phyloP scores from a whole-genome alignment of 306 rosid genomes.

The Cicer bijugum region DNA sequence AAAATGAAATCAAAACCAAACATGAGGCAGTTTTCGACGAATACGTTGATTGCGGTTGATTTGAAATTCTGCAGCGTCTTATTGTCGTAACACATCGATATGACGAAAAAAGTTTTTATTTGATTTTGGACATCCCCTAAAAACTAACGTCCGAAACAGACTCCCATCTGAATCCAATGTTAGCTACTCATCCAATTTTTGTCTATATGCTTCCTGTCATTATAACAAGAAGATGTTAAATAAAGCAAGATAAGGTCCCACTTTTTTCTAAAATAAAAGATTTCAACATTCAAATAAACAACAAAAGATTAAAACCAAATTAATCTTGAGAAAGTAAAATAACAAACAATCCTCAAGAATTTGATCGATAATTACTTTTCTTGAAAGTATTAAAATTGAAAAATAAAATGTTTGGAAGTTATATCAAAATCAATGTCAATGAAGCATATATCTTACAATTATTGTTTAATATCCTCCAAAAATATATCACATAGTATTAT shows the following conservation, averaged over 20 bases:
- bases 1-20: neutral
- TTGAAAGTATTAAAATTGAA: no score
- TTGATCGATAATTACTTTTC: no score
- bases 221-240: neutral
- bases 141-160: slow-evolving; percentile 75
- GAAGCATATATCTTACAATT: no score
- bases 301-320: no score
- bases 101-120: slow-evolving; percentile 59
- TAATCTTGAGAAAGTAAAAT: no score
- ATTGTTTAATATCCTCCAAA: no score
- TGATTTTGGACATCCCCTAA: slow-evolving; percentile 81
- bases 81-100: slow-evolving; percentile 64
- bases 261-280: no score
- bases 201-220: slow-evolving; percentile 63
- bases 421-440: no score
- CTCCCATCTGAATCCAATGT: slow-evolving; percentile 70
- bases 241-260: neutral
- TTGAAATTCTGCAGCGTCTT: slow-evolving; percentile 51
- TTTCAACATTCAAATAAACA: no score
- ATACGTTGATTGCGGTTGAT: slow-evolving; percentile 40
- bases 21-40: slow-evolving; percentile 68
- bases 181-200: slow-evolving; percentile 59
- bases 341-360: no score
- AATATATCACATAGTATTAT: no score
- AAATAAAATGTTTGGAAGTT: no score